Base-by-base conservation (phyloP, 257 asterid genomes). In the Plectranthus barbatus region DNA sequence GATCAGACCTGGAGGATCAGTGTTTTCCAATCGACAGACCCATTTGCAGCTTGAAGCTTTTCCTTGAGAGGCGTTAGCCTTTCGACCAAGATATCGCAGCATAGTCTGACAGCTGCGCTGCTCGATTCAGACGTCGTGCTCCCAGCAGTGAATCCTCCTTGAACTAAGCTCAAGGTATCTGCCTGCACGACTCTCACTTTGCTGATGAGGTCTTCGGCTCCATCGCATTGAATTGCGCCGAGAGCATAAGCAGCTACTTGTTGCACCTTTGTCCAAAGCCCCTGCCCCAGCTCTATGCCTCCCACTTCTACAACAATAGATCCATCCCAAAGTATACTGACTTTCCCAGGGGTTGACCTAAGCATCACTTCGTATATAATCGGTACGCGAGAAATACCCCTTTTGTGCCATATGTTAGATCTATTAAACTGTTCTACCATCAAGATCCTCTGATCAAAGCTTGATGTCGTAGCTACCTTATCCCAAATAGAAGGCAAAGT, bases 261-360 rank as follows among this genome's bases (percentile, higher is more conserved):
- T 12, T 55, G 26, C 23, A 66, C 71, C 71, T 66, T 66, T 5
- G 71, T 66, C 71, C 71, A 66, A 41, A 66, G 55, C 46, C 71
- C 71, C 71, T 66, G 71, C 24, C 63, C 71, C 7, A 54, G 10
- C 13, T 54, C 63, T 11, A 66, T 54, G 23, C 71, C 71, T 54
- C 71, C 71, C 6, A 66, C 55, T 66, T 65, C 70, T 20, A 52
- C 70, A 65, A 65, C 62, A 2, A 65, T 24, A 0, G 70, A 65
- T 24, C 70, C 70, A 52, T 65, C 70, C 70, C 54, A 65, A 23
- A 65, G 70, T 23, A 52, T 40, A 41, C 71, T 66, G 2, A 66
- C 71, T 54, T 54, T 66, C 24, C 63, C 71, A 4, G 71, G 71
- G 14, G 56, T 47, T 3, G 55, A 46, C 26, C 63, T 66, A 15